Evolutionary conservation across 2,329 filamentous ascomycete genomes (phyloP), one percentile per base, ranked within the genome.

Genomic region (Phoma sp.): DNA sequence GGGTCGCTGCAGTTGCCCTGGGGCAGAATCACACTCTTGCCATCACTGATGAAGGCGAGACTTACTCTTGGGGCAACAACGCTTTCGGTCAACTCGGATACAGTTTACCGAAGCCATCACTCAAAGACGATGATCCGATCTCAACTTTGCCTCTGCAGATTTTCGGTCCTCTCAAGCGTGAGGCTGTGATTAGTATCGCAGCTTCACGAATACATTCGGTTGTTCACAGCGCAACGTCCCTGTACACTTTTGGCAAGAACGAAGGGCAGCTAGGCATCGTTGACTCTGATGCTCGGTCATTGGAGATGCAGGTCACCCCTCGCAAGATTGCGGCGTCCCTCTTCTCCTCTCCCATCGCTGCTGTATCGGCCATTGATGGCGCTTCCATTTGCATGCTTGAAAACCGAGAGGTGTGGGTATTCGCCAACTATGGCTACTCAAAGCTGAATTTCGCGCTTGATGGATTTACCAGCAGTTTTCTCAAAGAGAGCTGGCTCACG

Each of bases 241-340:
- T 99, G 1, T 99, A 90, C 70, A 96, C 91, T 2, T 99, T 96
- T 82, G 95, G 95, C 22, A 96, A 95, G 67, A 99, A 98, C 66
- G 87, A 92, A 64, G 95, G 95, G 1, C 95, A 99, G 72, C 83
- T 99, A 41, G 95, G 92, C 4, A 82, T 99, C 47, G 92, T 97
- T 78, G 95, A 97, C 72, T 93, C 95, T 0, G 93, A 98, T 75
- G 96, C 95, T 24, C 86, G 93, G 40, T 97, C 92, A 0, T 82
- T 98, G 4, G 90, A 95, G 63, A 79, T 89, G n/a, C 95, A 98
- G 69, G 78, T 83, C 18, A 86, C 85, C 0, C 95, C 95, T 23
- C 86, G 95, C 41, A 93, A 89, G 69, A 93, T 99, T 38, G 93
- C 91, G 0, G 91, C 91, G 0, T 95, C 92, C 0, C 81, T 96